Evolutionary conservation across 2,329 filamentous ascomycete genomes (phyloP), one percentile per base, ranked within the genome.

Genomic region (Gnomoniopsis sp.): DNA sequence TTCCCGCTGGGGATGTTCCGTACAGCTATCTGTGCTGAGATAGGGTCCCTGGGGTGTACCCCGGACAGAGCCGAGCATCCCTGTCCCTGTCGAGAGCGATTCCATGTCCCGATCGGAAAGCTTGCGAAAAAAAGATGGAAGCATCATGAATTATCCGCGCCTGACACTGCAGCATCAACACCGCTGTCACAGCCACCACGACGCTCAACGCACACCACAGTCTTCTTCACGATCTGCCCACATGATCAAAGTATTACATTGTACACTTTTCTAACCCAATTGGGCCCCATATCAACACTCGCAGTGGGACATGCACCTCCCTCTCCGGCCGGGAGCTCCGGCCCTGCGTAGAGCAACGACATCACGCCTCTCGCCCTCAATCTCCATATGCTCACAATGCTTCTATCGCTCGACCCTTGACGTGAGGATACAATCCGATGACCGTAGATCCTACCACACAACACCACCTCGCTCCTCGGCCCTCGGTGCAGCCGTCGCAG

Each of bases 401-500:
- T 69, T 67, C 43, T 69, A 70, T 58, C 64, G 69, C 33, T 65
- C 70, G 2, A 63, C 66, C 6, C 65, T 71, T 43, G 69, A 72
- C 21, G 58, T 67, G 30, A 69, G 73, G 64, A 69, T 74, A 71
- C 67, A 62, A 8, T 53, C 41, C n/a, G 66, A 66, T 52, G 65
- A 67, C n/a, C 66, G 64, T 57, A 69, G 70, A 4, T 57, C 68
- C 47, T 77, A 82, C 60, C 81, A 84, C 65, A 74, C 74, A 17
- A 77, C 75, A 8, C 67, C 74, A 7, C 73, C 68, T 49, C 73
- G 75, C 26, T 75, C 78, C 30, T 92, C 88, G n/a, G 86, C 87
- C 52, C 91, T 89, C 82, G 88, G 87, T 2, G 88, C 90, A 48
- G 89, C 89, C 8, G 88, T 91, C 19, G 83, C 84, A 23, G 84